Evolutionary conservation across 75 land plant species (phyloP).

Genomic region (Pinus albicaulis): DNA sequence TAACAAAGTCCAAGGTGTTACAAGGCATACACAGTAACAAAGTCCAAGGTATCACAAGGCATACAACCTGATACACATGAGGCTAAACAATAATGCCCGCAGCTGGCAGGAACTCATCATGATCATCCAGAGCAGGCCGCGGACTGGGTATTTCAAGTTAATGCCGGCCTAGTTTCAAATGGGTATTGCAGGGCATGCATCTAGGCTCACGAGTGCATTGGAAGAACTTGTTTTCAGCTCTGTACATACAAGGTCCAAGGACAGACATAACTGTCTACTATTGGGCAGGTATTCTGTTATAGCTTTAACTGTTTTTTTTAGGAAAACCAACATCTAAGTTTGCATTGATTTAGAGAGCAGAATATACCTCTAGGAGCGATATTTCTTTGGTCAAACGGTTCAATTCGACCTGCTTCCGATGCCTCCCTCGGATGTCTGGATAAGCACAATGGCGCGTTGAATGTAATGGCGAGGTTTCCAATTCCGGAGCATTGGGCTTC

Average conservation of each 20-base stretch:
- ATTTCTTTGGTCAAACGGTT: conserved; percentile 9
- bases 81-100: too few relatives aligned
- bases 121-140: too few relatives aligned
- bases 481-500: background rate
- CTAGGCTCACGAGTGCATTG: background rate
- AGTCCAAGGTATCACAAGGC: too few relatives aligned
- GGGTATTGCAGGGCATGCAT: background rate
- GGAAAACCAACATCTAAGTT: background rate
- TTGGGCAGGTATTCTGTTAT: background rate
- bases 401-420: conserved; percentile 13
- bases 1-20: too few relatives aligned
- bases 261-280: background rate
- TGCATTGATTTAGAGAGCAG: background rate
- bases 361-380: conserved; percentile 2
- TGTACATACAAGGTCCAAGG: background rate
- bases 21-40: too few relatives aligned
- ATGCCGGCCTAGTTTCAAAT: background rate
- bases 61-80: too few relatives aligned
- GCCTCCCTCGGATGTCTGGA: conserved; percentile 8
- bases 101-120: too few relatives aligned
- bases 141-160: background rate
- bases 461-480: background rate
- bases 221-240: background rate
- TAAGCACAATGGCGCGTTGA: background rate
- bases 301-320: too few relatives aligned